phyloP scores from a whole-genome alignment of 2,329 filamentous ascomycete genomes.

The Blastomyces gilchristii region DNA sequence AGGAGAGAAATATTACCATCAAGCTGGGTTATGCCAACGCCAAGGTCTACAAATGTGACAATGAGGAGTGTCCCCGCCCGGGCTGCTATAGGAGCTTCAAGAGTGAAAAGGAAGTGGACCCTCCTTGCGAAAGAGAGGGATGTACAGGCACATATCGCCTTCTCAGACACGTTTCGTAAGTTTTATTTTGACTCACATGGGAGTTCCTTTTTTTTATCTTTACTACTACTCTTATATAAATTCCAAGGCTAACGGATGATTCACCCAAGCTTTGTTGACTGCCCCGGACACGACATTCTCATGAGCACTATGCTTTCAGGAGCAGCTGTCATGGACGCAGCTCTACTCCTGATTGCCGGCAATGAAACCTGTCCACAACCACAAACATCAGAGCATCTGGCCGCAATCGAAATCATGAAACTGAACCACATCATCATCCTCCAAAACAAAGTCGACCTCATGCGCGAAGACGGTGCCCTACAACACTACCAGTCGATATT shows the following conservation, averaged over 20 bases:
- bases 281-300: slow-evolving; percentile 99
- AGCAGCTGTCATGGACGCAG: slow-evolving; percentile 98
- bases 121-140: slow-evolving; percentile 86
- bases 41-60: slow-evolving; percentile 99
- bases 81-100: slow-evolving; percentile 96
- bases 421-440: slow-evolving; percentile 98
- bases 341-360: slow-evolving; percentile 87
- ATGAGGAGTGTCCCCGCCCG: slow-evolving; percentile 76
- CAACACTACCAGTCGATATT: slow-evolving; percentile 94
- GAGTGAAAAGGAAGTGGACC: slow-evolving; percentile 97
- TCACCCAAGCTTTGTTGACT: slow-evolving; percentile 73
- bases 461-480: slow-evolving; percentile 88
- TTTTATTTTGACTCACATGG: neutral
- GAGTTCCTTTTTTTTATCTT: neutral
- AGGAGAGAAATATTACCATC: slow-evolving; percentile 98
- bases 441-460: slow-evolving; percentile 98
- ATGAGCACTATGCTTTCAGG: slow-evolving; percentile 99
- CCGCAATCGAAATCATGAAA: slow-evolving; percentile 99
- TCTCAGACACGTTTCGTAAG: slow-evolving; percentile 84
- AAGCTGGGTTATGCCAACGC: slow-evolving; percentile 99
- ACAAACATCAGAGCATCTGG: slow-evolving; percentile 96
- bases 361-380: slow-evolving; percentile 98
- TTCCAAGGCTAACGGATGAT: slow-evolving; percentile 1
- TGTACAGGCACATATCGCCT: slow-evolving; percentile 81
- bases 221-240: neutral